Base-by-base conservation (phyloP, 2,329 filamentous ascomycete species). In the Coniochaeta prunicola region DNA sequence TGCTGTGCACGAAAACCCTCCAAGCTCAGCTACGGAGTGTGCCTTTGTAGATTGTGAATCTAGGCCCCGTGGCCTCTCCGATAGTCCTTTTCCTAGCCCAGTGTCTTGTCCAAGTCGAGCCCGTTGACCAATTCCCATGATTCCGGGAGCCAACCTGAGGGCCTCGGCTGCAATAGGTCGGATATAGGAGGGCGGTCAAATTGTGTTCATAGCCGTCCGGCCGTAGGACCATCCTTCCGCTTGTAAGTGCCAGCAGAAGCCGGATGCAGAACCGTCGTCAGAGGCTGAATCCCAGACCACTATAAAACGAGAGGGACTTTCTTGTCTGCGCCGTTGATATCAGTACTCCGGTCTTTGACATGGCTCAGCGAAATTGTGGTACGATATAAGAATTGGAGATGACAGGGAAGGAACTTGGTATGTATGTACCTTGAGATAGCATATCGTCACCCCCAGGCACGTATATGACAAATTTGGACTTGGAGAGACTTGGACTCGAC, bases 111-210 rank as follows among this genome's bases (percentile, higher is more conserved):
- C 64, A 60, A 67, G 63, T 64, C 70, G 69, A 63, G 64, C 61
- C 57, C 69, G 70, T 64, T 71, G 68, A 60, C 65, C 66, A 50
- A 66, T 60, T 65, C 68, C 67, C 71, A 74, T 74, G 50, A 67
- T 63, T 61, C 53, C 30, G 53, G 10, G 19, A 15, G 17, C 61
- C 58, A 59, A 34, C 17, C 34, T 48, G 45, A 42, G 24, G 55
- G 17, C 21, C 26, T 57, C n/a, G 45, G 21, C 13, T 50, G 45
- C 21, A 13, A 28, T 28, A 30, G 6, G 12, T 50, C 45, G 45
- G n/a, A 21, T 50, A 50, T 30, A 50, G 26, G 45, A 50, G 21
- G 45, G n/a, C 5, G 45, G 13, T 50, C 45, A 50, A 30, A 12
- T 2, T 30, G 45, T 50, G 24, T 50, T 50, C 45, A 50, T 54